phyloP scores from a whole-genome alignment of 2,329 filamentous ascomycete genomes.

The Pestalotiopsis sp. region DNA sequence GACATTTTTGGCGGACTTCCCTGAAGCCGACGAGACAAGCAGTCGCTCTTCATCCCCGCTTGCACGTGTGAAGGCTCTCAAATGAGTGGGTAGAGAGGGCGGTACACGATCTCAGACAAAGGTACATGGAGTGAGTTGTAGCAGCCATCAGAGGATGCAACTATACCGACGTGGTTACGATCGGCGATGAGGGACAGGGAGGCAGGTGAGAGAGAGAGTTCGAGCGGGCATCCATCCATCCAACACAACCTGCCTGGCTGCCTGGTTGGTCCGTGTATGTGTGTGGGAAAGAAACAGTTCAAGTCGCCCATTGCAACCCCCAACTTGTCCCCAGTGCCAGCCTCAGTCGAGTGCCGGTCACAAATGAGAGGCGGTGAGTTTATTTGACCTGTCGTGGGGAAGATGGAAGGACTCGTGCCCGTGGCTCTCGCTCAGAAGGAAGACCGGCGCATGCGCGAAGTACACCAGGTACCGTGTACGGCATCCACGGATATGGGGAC shows the following conservation, averaged over 20 bases:
- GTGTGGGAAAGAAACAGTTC: neutral
- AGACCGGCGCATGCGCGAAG: neutral
- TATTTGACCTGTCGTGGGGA: neutral
- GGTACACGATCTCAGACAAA: neutral
- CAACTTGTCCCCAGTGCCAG: neutral
- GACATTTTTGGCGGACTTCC: neutral
- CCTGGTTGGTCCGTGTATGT: neutral
- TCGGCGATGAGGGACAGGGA: neutral
- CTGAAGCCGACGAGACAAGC: neutral
- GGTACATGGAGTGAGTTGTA: neutral
- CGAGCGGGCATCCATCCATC: neutral
- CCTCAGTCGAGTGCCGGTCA: neutral
- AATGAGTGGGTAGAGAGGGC: neutral
- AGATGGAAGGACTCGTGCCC: neutral
- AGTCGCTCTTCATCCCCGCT: neutral
- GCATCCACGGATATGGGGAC: neutral
- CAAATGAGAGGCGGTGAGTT: neutral
- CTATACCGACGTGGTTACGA: neutral
- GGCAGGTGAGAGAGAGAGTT: neutral
- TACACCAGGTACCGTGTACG: neutral
- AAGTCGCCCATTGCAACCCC: neutral
- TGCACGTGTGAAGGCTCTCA: neutral
- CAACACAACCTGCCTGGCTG: neutral
- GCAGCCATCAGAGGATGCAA: neutral
- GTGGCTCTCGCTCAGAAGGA: neutral